Percentiles rank a stretch among this genome's conserved stretches.
Conservation (phyloP, 2,329 filamentous ascomycete species). For the Trichoderma guizhouense region DNA sequence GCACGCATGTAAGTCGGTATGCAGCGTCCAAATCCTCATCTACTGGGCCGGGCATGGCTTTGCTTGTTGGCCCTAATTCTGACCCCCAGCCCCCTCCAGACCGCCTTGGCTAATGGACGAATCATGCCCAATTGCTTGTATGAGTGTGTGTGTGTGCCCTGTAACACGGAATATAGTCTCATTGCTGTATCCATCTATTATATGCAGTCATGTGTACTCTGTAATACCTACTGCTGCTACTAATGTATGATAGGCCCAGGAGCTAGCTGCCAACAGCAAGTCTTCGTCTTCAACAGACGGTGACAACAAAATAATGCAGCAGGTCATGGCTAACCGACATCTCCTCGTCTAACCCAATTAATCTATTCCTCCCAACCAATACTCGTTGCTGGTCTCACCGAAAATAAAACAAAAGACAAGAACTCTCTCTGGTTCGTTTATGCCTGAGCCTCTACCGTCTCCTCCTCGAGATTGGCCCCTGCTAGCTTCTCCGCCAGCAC, state of each 20-base stretch:
- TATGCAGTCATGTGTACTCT: slow-evolving; percentile 1
- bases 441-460: slow-evolving; percentile 8
- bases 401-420: background rate
- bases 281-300: background rate
- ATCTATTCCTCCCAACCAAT: background rate
- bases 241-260: slow-evolving; percentile 1
- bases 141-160: background rate
- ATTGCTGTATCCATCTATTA: slow-evolving; percentile 3
- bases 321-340: background rate
- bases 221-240: slow-evolving; percentile 3
- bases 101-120: slow-evolving; percentile 1
- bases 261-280: background rate
- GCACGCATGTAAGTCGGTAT: slow-evolving; percentile 1
- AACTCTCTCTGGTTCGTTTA: background rate
- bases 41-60: background rate
- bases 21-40: background rate
- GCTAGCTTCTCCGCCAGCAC: slow-evolving; percentile 21
- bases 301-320: background rate
- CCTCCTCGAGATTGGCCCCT: slow-evolving; percentile 15
- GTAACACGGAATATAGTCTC: background rate
- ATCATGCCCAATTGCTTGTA: background rate
- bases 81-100: background rate
- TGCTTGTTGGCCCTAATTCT: slow-evolving; percentile 1
- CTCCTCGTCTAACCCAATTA: background rate
- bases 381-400: background rate